Conservation (phyloP, 2,329 filamentous ascomycete species). For the Botrytis galanthina region DNA sequence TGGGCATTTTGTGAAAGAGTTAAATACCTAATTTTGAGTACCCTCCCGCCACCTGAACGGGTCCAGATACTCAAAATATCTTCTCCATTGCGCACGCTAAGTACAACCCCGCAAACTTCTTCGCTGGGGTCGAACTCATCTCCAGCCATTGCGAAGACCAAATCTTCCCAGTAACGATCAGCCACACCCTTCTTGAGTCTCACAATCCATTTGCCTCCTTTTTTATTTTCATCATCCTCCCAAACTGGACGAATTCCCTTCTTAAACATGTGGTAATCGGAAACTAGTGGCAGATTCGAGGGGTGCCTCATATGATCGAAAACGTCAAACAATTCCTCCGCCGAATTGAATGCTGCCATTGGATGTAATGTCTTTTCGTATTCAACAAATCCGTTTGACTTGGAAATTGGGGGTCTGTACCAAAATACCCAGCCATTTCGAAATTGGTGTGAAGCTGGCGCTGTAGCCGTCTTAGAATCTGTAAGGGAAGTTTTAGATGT, state of each 20-base stretch:
- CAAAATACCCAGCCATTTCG: slow-evolving; percentile 94
- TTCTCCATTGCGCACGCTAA: slow-evolving; percentile 92
- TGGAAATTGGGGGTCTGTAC: slow-evolving; percentile 94
- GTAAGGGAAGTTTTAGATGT: slow-evolving; percentile 42
- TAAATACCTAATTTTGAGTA: slow-evolving; percentile 89
- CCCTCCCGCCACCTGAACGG: slow-evolving; percentile 84
- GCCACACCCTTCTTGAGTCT: slow-evolving; percentile 95
- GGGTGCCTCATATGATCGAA: slow-evolving; percentile 89
- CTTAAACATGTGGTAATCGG: slow-evolving; percentile 97
- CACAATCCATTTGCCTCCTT: slow-evolving; percentile 96
- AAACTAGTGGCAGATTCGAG: slow-evolving; percentile 83
- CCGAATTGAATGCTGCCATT: slow-evolving; percentile 76
- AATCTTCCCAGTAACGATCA: slow-evolving; percentile 95
- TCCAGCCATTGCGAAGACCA: slow-evolving; percentile 84
- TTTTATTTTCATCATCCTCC: slow-evolving; percentile 97
- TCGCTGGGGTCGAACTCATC: slow-evolving; percentile 91
- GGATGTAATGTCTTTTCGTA: slow-evolving; percentile 96
- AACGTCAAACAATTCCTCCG: slow-evolving; percentile 87
- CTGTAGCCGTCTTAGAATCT: slow-evolving; percentile 45
- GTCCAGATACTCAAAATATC: slow-evolving; percentile 99
- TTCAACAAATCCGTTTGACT: slow-evolving; percentile 81
- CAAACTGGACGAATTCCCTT: slow-evolving; percentile 94
- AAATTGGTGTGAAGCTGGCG: slow-evolving; percentile 57
- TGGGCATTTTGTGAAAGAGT: slow-evolving; percentile 17
- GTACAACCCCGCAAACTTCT: slow-evolving; percentile 90